A percentile compares a stretch with the other conserved stretches of the same genome.
Conservation (phyloP, 2,329 filamentous ascomycete species). For the Colletotrichum sp. region DNA sequence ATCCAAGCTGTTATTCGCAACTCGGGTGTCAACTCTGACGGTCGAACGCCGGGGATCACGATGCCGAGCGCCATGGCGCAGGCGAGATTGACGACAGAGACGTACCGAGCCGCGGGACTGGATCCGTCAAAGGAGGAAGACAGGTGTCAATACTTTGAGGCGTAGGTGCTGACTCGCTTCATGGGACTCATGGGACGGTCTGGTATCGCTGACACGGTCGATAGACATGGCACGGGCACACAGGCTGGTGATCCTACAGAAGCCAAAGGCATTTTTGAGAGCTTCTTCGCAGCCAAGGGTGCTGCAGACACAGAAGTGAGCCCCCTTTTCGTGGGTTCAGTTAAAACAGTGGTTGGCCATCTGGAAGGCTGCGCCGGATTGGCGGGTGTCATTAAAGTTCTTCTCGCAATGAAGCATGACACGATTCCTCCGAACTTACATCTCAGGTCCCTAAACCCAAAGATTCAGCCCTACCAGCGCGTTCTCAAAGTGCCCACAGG, state of each 20-base stretch:
- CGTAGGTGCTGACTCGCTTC: conserved; percentile 37
- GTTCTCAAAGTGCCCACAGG: conserved; percentile 27
- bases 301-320: not conserved
- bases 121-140: conserved; percentile 32
- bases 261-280: conserved; percentile 41
- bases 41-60: conserved; percentile 51
- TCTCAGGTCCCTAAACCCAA: conserved; percentile 22
- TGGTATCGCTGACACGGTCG: not conserved
- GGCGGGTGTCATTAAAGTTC: conserved; percentile 5
- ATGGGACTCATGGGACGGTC: conserved; percentile 18
- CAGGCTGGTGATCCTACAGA: conserved; percentile 50
- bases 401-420: not conserved
- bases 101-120: conserved; percentile 28
- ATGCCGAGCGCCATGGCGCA: conserved; percentile 38
- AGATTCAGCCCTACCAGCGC: not conserved
- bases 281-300: conserved; percentile 14
- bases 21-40: conserved; percentile 45
- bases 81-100: conserved; percentile 30
- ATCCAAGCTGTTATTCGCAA: conserved; percentile 40
- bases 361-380: conserved; percentile 25
- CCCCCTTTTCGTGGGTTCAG: conserved; percentile 27
- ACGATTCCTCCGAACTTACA: not conserved
- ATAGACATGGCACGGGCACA: conserved; percentile 48
- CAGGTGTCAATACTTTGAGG: conserved; percentile 38
- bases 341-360: conserved; percentile 33